Conservation (phyloP, 805 yeast genomes). For the Cyberlindnera euphorbiiphila region DNA sequence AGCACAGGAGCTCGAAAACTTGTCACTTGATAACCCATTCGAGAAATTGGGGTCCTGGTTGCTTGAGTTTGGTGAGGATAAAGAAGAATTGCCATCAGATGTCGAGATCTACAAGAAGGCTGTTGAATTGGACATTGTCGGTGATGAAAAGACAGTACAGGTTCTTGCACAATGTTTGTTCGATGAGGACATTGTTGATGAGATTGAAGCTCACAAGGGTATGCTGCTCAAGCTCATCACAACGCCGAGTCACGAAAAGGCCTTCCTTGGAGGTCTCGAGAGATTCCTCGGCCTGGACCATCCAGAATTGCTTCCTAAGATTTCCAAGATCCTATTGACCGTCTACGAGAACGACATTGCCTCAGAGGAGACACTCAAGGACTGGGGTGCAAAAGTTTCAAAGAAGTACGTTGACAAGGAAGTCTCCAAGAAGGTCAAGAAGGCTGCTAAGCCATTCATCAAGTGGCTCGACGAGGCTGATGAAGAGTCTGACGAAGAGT, state of each 20-base stretch:
- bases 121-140: conserved; percentile 66
- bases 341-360: conserved; percentile 81
- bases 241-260: conserved; percentile 69
- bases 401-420: conserved; percentile 94
- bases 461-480: conserved; percentile 96
- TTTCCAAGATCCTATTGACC: conserved; percentile 79
- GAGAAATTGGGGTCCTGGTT: conserved; percentile 91
- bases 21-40: conserved; percentile 44
- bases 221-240: conserved; percentile 74
- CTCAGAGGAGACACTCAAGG: conserved; percentile 73
- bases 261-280: conserved; percentile 94
- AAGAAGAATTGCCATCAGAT: conserved; percentile 67
- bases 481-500: conserved; percentile 47
- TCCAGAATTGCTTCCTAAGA: conserved; percentile 60
- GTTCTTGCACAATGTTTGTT: conserved; percentile 90
- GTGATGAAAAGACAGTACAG: conserved; percentile 74
- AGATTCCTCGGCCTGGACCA: conserved; percentile 83
- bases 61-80: conserved; percentile 40
- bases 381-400: conserved; percentile 89
- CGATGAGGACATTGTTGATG: conserved; percentile 67
- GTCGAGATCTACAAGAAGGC: conserved; percentile 92
- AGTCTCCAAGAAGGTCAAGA: conserved; percentile 86
- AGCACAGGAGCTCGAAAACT: conserved; percentile 79
- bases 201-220: conserved; percentile 76
- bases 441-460: conserved; percentile 93